Conservation (phyloP, 2,329 filamentous ascomycete genomes). For the Periconia digitata region DNA sequence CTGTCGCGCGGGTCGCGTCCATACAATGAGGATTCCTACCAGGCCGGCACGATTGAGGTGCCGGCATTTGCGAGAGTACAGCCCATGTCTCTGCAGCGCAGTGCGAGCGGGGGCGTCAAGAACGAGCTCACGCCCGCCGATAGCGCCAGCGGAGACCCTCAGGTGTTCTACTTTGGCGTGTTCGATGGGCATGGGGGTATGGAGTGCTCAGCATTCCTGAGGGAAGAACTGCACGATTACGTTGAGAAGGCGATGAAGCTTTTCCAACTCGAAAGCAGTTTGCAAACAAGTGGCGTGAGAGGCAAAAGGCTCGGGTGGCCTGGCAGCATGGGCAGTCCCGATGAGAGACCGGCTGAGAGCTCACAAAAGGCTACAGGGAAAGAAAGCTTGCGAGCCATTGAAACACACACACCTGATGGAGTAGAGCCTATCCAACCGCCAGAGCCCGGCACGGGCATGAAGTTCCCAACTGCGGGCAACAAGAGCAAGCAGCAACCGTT, state of each 20-base stretch:
- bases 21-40: constrained; percentile 92
- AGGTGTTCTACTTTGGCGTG: constrained; percentile 95
- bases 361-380: constrained; percentile 31
- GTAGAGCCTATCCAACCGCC: constrained; percentile 45
- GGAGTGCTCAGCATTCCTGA: constrained; percentile 84
- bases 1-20: constrained; percentile 78
- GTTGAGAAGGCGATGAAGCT: constrained; percentile 77
- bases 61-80: constrained; percentile 87
- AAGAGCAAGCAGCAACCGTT: constrained; percentile 24
- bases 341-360: constrained; percentile 19
- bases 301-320: constrained; percentile 24
- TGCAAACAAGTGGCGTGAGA: constrained; percentile 49
- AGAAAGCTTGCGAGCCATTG: constrained; percentile 47
- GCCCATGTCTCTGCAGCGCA: constrained; percentile 63
- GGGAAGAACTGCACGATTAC: constrained; percentile 82
- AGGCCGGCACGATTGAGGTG: constrained; percentile 90
- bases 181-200: constrained; percentile 94
- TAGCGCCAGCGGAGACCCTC: constrained; percentile 81
- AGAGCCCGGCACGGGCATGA: constrained; percentile 18
- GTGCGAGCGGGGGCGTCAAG: constrained; percentile 22
- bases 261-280: constrained; percentile 77
- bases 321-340: constrained; percentile 26
- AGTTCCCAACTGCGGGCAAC: constrained; percentile 27
- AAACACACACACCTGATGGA: constrained; percentile 51
- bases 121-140: constrained; percentile 70